A percentile compares a stretch with the other conserved stretches of the same genome.
These are phyloP conservation scores for Barnettozyma siamensis DNA, from an alignment of 805 yeast species.

Conservation along the genomic window DNA sequence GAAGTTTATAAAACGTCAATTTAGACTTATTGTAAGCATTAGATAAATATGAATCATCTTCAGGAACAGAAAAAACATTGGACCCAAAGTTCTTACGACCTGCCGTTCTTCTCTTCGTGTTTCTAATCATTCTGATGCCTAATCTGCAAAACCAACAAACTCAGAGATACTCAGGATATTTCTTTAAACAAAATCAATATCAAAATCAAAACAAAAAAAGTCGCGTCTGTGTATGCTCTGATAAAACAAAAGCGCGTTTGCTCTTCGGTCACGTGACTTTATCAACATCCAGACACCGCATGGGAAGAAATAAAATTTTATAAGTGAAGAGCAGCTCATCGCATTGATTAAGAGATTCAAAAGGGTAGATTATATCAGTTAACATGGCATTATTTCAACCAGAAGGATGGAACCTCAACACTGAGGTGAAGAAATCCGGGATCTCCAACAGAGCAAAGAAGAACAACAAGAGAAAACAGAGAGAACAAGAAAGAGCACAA, in stretches of 20 bases:
- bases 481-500: conserved; percentile 16
- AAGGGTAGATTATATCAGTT: background rate
- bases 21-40: conserved; percentile 47
- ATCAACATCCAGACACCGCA: background rate
- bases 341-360: background rate
- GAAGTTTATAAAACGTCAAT: conserved; percentile 66
- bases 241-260: too few species aligned
- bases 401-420: conserved; percentile 74
- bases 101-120: conserved; percentile 65
- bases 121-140: conserved; percentile 66
- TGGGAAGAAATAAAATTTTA: too few species aligned
- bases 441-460: conserved; percentile 19
- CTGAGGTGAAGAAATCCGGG: conserved; percentile 45
- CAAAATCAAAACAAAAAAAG: background rate
- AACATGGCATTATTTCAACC: conserved; percentile 72
- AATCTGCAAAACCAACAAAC: too few species aligned
- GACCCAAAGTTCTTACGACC: conserved; percentile 63
- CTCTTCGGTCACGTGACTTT: background rate
- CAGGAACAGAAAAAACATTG: conserved; percentile 26
- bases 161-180: too few species aligned
- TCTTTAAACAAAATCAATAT: too few species aligned
- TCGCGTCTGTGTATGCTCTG: background rate
- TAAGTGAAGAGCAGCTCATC: conserved; percentile 5
- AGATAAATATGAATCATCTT: conserved; percentile 28
- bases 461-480: conserved; percentile 24